Evolutionary conservation across 2,329 filamentous ascomycete genomes (phyloP).

Genomic region (Celoporthe dispersa): DNA sequence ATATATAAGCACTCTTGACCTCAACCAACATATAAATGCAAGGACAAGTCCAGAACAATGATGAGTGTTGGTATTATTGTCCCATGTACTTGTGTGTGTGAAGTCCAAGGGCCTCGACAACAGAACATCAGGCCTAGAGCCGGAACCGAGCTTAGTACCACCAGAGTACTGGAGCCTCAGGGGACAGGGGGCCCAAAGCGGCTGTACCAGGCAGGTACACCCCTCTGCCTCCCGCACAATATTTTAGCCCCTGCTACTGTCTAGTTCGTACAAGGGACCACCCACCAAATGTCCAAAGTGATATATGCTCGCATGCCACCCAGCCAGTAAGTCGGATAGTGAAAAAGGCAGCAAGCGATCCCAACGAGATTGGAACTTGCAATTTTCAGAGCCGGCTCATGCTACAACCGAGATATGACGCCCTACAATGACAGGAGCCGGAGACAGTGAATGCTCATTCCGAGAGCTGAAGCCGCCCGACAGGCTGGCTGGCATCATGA

Average conservation of each 20-base stretch:
- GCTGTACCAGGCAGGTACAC: not conserved
- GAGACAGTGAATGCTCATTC: not conserved
- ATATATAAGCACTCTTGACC: not conserved
- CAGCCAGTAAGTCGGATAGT: no score
- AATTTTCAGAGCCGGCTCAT: constrained; percentile 10
- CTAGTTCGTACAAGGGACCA: no score
- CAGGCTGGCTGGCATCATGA: not conserved
- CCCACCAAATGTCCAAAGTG: no score
- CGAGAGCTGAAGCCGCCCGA: not conserved
- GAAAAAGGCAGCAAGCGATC: not conserved
- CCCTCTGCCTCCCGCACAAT: not conserved
- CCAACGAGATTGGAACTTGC: constrained; percentile 11
- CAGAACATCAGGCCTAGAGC: not conserved
- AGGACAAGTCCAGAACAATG: constrained; percentile 19
- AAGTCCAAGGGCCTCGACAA: not conserved
- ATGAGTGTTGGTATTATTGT: constrained; percentile 15
- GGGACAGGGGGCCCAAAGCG: not conserved
- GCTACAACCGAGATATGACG: constrained; percentile 13
- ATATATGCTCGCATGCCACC: no score
- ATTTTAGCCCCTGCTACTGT: not conserved
- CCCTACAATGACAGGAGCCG: not conserved
- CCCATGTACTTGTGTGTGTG: constrained; percentile 18
- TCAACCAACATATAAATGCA: not conserved
- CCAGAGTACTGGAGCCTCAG: no score
- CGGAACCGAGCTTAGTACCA: constrained; percentile 16